Percentiles rank a stretch among this genome's conserved stretches.
phyloP scores from a whole-genome alignment of 192 early-diverging fungal species.

The Coemansia sp. region DNA sequence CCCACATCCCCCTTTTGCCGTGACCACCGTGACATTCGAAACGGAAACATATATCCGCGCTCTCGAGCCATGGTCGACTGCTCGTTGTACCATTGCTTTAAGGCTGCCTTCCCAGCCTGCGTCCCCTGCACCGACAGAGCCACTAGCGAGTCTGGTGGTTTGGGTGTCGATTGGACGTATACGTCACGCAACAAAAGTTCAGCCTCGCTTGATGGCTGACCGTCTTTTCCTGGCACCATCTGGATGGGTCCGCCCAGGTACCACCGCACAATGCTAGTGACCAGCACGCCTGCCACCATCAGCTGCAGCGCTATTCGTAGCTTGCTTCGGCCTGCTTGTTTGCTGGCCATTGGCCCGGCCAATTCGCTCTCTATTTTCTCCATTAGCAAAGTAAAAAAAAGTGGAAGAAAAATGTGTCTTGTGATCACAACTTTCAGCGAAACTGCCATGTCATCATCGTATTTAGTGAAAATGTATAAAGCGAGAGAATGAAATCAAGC shows the following conservation, averaged over 20 bases:
- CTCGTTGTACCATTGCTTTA: constrained; percentile 46
- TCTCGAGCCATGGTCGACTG: constrained; percentile 33
- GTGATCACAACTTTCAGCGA: too few species aligned
- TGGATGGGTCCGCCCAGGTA: constrained; percentile 30
- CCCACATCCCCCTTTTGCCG: not conserved
- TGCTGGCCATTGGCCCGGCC: not conserved
- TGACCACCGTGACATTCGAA: constrained; percentile 36
- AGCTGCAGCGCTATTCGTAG: not conserved
- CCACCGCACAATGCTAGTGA: constrained; percentile 2
- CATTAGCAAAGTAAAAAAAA: too few species aligned
- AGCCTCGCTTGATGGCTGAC: constrained; percentile 4
- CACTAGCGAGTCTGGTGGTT: constrained; percentile 31
- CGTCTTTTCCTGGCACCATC: constrained; percentile 23
- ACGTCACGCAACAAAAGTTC: constrained; percentile 38
- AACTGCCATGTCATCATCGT: too few species aligned
- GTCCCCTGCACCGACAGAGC: constrained; percentile 46
- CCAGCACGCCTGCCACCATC: constrained; percentile 1
- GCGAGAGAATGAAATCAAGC: not conserved
- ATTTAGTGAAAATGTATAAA: too few species aligned
- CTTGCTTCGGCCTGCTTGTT: not conserved
- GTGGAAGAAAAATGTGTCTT: too few species aligned
- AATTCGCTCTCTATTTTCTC: not conserved
- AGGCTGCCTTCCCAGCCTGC: constrained; percentile 25
- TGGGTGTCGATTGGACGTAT: constrained; percentile 44
- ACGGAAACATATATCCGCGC: constrained; percentile 46